Percentiles rank a stretch among this genome's conserved stretches.
These are phyloP conservation scores for Solanum lignicaule DNA, from an alignment of 257 asterid genomes.

Conservation along the genomic window DNA sequence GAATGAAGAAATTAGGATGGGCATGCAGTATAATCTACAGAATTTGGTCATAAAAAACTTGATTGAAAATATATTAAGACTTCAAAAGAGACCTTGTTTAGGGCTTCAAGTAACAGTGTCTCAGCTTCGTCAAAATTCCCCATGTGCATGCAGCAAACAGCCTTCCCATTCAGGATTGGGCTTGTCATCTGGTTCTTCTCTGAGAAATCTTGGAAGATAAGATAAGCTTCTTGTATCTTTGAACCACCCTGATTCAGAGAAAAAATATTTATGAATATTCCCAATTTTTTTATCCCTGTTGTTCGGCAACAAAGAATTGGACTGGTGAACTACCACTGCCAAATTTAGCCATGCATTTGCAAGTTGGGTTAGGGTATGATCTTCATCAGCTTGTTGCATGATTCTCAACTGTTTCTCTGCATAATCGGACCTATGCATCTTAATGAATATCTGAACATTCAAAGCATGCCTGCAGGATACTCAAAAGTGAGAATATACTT, in stretches of 20 bases:
- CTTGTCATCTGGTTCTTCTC: conserved; percentile 83
- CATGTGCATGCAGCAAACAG: conserved; percentile 98
- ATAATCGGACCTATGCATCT: conserved; percentile 92
- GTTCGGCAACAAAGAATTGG: not conserved
- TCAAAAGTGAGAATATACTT: not conserved
- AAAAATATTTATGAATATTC: not conserved
- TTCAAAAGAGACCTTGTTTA: conserved; percentile 55
- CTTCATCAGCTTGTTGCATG: conserved; percentile 94
- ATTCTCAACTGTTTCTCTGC: conserved; percentile 90
- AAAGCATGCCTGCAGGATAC: conserved; percentile 63
- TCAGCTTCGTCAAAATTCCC: conserved; percentile 92
- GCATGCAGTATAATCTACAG: not conserved
- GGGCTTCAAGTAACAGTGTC: conserved; percentile 78
- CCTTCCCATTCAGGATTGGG: conserved; percentile 87
- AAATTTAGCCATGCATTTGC: conserved; percentile 91
- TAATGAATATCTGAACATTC: conserved; percentile 79
- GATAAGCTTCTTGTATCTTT: conserved; percentile 93
- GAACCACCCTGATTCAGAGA: conserved; percentile 62
- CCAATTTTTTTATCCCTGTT: not conserved
- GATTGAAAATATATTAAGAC: not conserved
- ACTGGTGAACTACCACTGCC: conserved; percentile 56
- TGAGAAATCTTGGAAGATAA: conserved; percentile 93
- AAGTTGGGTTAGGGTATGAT: conserved; percentile 92
- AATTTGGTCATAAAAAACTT: not conserved
- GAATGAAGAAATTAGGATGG: not conserved